Conservation (phyloP, 768 basidiomycete genomes). For the Pseudohyphozyma bogoriensis region DNA sequence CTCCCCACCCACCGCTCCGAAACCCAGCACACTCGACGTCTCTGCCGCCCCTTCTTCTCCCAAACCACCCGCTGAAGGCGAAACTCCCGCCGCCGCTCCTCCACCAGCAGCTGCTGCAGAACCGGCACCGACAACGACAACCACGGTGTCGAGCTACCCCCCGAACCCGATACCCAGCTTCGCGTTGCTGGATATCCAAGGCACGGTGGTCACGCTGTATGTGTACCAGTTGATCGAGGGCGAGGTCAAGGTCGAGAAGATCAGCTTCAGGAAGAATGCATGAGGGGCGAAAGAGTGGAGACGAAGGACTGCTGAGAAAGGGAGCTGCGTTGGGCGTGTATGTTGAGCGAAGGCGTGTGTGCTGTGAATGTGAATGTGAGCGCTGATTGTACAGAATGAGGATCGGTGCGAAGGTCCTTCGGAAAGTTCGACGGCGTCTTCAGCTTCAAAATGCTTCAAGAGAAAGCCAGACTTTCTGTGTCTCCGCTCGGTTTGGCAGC, state of each 20-base stretch:
- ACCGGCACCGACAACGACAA: not conserved
- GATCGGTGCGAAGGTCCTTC: no score
- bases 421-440: no score
- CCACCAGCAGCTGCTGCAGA: not conserved
- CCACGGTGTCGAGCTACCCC: not conserved
- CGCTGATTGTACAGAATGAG: no score
- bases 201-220: slow-evolving; percentile 56
- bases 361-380: no score
- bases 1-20: not conserved
- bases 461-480: no score
- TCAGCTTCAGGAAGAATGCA: slow-evolving; percentile 26
- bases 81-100: not conserved
- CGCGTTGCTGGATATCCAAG: slow-evolving; percentile 95
- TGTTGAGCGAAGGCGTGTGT: no score
- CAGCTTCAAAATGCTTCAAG: no score
- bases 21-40: not conserved
- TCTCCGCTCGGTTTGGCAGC: no score
- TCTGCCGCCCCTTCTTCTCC: not conserved
- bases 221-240: slow-evolving; percentile 30
- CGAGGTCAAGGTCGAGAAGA: slow-evolving; percentile 39
- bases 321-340: no score
- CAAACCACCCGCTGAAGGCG: not conserved
- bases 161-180: slow-evolving; percentile 83
- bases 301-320: not conserved
- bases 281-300: no score